These are phyloP conservation scores for Cryptosporidium parvum DNA, from an alignment of 169 alveolate species.

Conservation along the genomic window DNA sequence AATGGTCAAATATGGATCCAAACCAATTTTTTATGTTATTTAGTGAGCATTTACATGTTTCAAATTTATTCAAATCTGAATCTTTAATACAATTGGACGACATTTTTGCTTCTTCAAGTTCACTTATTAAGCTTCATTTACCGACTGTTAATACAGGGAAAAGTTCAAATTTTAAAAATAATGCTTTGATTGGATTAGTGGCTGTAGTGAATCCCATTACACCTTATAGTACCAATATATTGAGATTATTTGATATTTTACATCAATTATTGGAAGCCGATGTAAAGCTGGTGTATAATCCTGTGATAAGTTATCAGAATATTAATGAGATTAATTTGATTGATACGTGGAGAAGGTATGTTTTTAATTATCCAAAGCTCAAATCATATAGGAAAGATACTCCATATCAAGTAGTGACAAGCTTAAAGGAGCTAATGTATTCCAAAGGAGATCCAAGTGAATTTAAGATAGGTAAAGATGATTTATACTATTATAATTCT, in stretches of 20 bases:
- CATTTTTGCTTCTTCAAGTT: slow-evolving; percentile 8
- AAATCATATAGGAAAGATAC: background rate
- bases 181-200: slow-evolving; percentile 10
- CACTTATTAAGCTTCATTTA: slow-evolving; percentile 20
- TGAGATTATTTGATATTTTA: slow-evolving; percentile 30
- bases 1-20: slow-evolving; percentile 24
- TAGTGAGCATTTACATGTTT: slow-evolving; percentile 16
- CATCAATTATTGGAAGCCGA: slow-evolving; percentile 50
- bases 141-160: background rate
- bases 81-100: slow-evolving; percentile 28
- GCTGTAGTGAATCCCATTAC: slow-evolving; percentile 54
- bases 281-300: slow-evolving; percentile 40
- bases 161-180: background rate
- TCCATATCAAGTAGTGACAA: background rate
- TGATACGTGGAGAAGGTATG: slow-evolving; percentile 65
- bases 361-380: slow-evolving; percentile 59
- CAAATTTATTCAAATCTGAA: slow-evolving; percentile 6
- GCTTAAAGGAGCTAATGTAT: slow-evolving; percentile 18
- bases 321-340: background rate
- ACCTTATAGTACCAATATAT: background rate
- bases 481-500: slow-evolving; percentile 20
- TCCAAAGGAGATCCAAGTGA: slow-evolving; percentile 20
- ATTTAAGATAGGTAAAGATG: slow-evolving; percentile 1
- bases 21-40: slow-evolving; percentile 14
- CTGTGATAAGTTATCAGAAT: slow-evolving; percentile 12